Evolutionary conservation across 441 rosid genomes (phyloP), one percentile per base, ranked within the genome.

Genomic region (Viola pubescens): DNA sequence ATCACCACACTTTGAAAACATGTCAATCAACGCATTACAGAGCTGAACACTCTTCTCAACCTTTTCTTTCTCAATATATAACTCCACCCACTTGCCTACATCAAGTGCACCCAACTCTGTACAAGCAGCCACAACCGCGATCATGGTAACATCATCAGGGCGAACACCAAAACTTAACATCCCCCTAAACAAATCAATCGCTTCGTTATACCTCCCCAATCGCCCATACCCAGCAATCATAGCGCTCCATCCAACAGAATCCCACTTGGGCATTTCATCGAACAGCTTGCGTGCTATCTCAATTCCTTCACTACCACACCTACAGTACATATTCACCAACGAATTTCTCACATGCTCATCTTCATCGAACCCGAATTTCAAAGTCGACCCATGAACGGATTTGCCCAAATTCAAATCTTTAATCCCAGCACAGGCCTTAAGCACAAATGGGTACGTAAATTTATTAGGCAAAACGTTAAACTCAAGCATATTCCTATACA

Each of bases 1-100:
- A 42, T 81, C 86, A n/a, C 86, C 86, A 55, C 84, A 83, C 69
- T 79, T 83, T 0, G 82, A 75, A 40, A 77, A 81, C 88, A 81
- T 79, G 54, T 73, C 84, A 38, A 81, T 59, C 47, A 78, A 62
- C 2, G 82, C 82, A 64, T 79, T 83, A 41, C 61, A 64, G 4
- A 83, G 77, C 68, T 73, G 82, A 47, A 75, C 67, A 10, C 71
- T 68, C 59, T 51, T 71, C 14, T 34, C 62, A 51, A 77, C 56
- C 51, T 7, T 59, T 50, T 66, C 58, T 19, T 62, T 79, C 70
- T 67, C 75, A 58, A 75, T 65, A 58, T 68, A 70, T 19, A 70
- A 74, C 62, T 78, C 84, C 53, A 75, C 68, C 82, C 86, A 83
- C 65, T 63, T 76, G 54, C 80, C 88, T 9, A 79, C 56, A 71